phyloP scores from a whole-genome alignment of 495 filamentous ascomycete species.

The Aspergillus saccharolyticus region DNA sequence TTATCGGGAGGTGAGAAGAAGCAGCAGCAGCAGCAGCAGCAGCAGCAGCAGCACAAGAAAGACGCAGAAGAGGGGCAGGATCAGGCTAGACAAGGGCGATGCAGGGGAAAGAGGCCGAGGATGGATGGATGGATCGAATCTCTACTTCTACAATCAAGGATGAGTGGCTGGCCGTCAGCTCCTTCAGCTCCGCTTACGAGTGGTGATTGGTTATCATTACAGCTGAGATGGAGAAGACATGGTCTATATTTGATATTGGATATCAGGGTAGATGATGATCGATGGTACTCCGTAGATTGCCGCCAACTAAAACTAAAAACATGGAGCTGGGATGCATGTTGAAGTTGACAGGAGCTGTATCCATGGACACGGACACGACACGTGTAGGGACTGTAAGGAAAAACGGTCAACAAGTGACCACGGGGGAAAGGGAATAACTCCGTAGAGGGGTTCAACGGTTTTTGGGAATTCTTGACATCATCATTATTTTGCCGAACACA shows the following conservation, averaged over 20 bases:
- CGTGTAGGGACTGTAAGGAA: not conserved
- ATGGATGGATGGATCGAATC: not conserved
- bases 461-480: not conserved
- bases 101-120: not conserved
- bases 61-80: not conserved
- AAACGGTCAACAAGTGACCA: conserved; percentile 6
- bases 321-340: too few species aligned
- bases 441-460: not conserved
- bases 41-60: not conserved
- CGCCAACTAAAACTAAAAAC: too few species aligned
- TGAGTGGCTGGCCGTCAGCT: not conserved
- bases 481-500: not conserved
- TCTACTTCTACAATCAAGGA: not conserved
- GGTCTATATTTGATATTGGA: too few species aligned
- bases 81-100: not conserved
- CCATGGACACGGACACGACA: not conserved
- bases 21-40: not conserved
- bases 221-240: too few species aligned
- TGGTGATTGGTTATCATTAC: not conserved
- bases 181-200: not conserved
- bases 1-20: conserved; percentile 4
- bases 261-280: too few species aligned
- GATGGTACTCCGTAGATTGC: too few species aligned
- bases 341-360: not conserved
- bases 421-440: not conserved